Percentiles rank a stretch among this genome's conserved stretches.
Conservation (phyloP, 2,329 filamentous ascomycete genomes). For the Westerdykella sp. region DNA sequence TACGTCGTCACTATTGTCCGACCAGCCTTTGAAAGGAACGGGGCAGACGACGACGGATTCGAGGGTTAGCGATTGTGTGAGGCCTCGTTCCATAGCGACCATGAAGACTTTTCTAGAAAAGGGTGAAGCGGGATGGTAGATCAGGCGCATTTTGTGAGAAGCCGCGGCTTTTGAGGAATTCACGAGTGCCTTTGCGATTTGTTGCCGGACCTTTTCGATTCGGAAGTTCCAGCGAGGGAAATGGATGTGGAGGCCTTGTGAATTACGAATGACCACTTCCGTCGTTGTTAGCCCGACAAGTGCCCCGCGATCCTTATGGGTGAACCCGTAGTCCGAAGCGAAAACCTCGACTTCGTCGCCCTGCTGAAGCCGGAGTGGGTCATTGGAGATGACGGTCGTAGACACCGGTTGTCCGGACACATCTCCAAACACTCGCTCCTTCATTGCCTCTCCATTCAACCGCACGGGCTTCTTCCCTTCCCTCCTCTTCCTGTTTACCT, state of each 20-base stretch:
- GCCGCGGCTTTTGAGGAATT: background rate
- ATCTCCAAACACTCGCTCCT: slow-evolving; percentile 45
- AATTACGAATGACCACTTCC: slow-evolving; percentile 26
- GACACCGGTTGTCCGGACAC: slow-evolving; percentile 33
- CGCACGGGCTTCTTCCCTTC: slow-evolving; percentile 40
- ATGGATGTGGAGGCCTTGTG: slow-evolving; percentile 25
- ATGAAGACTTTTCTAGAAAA: slow-evolving; percentile 27
- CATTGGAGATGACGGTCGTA: slow-evolving; percentile 44
- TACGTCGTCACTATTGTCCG: slow-evolving; percentile 25
- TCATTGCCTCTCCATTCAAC: slow-evolving; percentile 14
- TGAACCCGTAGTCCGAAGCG: slow-evolving; percentile 28
- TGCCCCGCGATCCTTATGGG: slow-evolving; percentile 22
- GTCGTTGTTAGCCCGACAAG: slow-evolving; percentile 22
- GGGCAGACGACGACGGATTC: slow-evolving; percentile 29
- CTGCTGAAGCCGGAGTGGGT: slow-evolving; percentile 49
- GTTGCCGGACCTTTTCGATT: slow-evolving; percentile 12
- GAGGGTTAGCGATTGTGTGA: slow-evolving; percentile 18
- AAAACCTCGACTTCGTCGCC: slow-evolving; percentile 49
- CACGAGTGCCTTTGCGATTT: background rate
- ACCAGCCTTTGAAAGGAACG: slow-evolving; percentile 22
- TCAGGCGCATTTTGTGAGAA: slow-evolving; percentile 16
- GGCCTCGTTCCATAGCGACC: slow-evolving; percentile 22
- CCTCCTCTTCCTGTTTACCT: slow-evolving; percentile 40
- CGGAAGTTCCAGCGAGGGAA: slow-evolving; percentile 38
- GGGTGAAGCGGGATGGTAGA: slow-evolving; percentile 26